Base-by-base conservation (phyloP, 2,329 filamentous ascomycete genomes). In the Cryphonectria parasitica region DNA sequence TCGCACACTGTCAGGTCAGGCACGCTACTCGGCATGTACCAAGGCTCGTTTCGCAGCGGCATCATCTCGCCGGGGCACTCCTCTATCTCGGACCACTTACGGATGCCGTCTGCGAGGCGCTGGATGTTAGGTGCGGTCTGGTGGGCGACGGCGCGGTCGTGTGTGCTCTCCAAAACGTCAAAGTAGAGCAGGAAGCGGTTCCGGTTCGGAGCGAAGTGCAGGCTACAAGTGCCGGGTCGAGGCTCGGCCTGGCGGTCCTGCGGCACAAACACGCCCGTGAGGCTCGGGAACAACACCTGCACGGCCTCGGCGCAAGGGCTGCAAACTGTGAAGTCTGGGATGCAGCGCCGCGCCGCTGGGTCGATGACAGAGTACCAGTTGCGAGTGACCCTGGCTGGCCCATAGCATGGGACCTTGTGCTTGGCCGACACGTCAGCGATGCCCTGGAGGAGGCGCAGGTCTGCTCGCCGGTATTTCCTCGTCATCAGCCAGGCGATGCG, bases 1-100 rank as follows among this genome's bases (percentile, higher is more conserved):
- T 92, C 89, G 80, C 95, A 98, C 4, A 97, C 91, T 0, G 92
- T 94, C 76, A 97, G 89, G 64, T 94, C 88, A 0, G 92, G 92
- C 0, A 97, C 82, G 19, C 88, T 84, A 0, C 92, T 89, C 79
- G 97, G 93, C 69, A 88, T 90, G 79, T 97, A 90, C 95, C 95
- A 98, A 54, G 86, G 83, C 17, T 85, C 86, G 68, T 89, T 86
- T n/a, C 83, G 79, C 2, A 91, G 80, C 5, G 89, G 84, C n/a
- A 84, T 86, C n/a, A 84, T 86, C 77, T 92, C 89, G 45, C 89
- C 85, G 28, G 83, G 83, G 77, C 93, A 97, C 77, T 93, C 89
- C 3, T 87, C 84, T 39, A 88, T 80, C 5, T 82, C 80, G 28
- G 85, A 85, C 70, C 91, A 83, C 45, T 87, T 87, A 63, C 87